Conservation (phyloP, 129 eudicot genomes). For the Logfia minima region DNA sequence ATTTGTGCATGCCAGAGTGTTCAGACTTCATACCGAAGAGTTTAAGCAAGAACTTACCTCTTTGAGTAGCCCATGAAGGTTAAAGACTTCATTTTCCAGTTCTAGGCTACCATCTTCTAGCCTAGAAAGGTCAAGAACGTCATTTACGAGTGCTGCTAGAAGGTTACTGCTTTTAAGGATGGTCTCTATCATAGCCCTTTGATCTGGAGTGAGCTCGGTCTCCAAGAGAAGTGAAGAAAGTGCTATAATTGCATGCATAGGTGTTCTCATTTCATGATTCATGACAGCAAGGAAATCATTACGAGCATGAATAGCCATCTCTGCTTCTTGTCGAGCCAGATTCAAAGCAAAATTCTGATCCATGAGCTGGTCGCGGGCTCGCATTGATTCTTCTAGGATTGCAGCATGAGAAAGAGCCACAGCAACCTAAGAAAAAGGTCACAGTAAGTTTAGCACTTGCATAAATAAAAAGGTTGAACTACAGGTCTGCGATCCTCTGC, state of each 20-base stretch:
- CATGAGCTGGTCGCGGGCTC: slow-evolving; percentile 64
- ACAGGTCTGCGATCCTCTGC: too few species aligned
- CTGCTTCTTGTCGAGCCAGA: slow-evolving; percentile 62
- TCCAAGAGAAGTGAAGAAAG: slow-evolving; percentile 56
- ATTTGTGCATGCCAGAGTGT: slow-evolving; percentile 2
- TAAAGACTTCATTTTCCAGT: slow-evolving; percentile 40
- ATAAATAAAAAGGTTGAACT: not conserved
- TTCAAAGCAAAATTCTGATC: slow-evolving; percentile 64
- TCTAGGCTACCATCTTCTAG: slow-evolving; percentile 67
- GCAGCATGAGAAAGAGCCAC: slow-evolving; percentile 82
- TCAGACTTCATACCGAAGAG: not conserved
- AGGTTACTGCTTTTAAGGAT: slow-evolving; percentile 59
- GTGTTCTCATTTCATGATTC: slow-evolving; percentile 72
- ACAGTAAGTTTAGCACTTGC: slow-evolving; percentile 17
- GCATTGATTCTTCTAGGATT: slow-evolving; percentile 62
- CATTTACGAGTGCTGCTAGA: slow-evolving; percentile 57
- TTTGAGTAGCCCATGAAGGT: slow-evolving; percentile 49
- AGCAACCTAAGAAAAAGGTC: slow-evolving; percentile 45
- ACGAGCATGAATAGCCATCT: slow-evolving; percentile 70
- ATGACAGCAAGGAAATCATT: slow-evolving; percentile 62
- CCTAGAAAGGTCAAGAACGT: slow-evolving; percentile 67
- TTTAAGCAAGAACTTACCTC: slow-evolving; percentile 40
- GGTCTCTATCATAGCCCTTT: slow-evolving; percentile 62
- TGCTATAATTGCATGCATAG: slow-evolving; percentile 58
- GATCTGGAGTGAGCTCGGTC: slow-evolving; percentile 63